Conservation (phyloP, 345 rosid genomes). For the Bretschneidera sinensis region DNA sequence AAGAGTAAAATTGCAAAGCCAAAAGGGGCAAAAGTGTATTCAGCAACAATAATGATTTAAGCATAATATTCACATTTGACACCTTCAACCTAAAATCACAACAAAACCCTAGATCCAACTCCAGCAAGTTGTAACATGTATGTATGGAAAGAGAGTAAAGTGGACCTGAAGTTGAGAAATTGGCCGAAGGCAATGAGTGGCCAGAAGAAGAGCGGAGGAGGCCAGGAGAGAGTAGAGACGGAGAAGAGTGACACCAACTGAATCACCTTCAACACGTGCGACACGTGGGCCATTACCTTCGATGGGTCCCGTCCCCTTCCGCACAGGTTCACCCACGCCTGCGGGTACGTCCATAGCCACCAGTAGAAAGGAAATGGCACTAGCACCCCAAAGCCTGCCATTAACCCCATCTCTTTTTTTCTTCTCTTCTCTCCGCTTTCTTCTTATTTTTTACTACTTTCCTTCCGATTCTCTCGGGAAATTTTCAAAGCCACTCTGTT, state of each 20-base stretch:
- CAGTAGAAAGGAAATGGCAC: slow-evolving; percentile 81
- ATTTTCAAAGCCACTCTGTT: no score
- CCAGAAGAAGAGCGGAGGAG: slow-evolving; percentile 85
- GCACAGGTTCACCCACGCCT: slow-evolving; percentile 73
- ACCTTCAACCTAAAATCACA: neutral
- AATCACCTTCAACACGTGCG: slow-evolving; percentile 67
- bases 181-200: slow-evolving; percentile 83
- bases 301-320: slow-evolving; percentile 71
- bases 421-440: neutral
- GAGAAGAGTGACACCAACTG: slow-evolving; percentile 70
- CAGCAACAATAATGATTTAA: no score
- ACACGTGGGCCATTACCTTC: slow-evolving; percentile 62
- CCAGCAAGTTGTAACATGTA: no score
- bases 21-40: no score
- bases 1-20: no score
- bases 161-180: slow-evolving; percentile 83
- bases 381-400: slow-evolving; percentile 61
- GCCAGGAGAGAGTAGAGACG: slow-evolving; percentile 72
- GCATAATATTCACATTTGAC: neutral
- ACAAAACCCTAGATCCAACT: neutral
- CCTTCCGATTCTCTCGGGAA: no score
- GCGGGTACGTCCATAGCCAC: slow-evolving; percentile 75
- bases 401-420: slow-evolving; percentile 42
- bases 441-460: neutral
- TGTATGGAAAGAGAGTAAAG: neutral